A percentile compares a stretch with the other conserved stretches of the same genome.
These are phyloP conservation scores for Metschnikowia vanudenii DNA, from an alignment of 805 yeast genomes.

Conservation along the genomic window DNA sequence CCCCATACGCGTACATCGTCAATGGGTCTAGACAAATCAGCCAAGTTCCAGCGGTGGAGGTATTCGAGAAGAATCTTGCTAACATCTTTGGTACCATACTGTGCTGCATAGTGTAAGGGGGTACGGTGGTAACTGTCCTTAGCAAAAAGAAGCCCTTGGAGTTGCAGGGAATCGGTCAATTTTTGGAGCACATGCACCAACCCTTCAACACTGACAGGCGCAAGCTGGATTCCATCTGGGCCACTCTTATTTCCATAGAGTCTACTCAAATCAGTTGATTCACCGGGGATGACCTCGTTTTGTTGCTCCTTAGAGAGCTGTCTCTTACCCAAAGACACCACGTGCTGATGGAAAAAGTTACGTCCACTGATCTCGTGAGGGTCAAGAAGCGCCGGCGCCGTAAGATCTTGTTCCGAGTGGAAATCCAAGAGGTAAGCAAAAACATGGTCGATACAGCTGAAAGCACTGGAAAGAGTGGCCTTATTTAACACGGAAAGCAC, in stretches of 20 bases:
- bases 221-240: conserved; percentile 60
- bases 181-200: conserved; percentile 56
- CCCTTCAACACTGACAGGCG: conserved; percentile 48
- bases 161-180: conserved; percentile 27
- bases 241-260: conserved; percentile 29
- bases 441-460: conserved; percentile 55
- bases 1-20: conserved; percentile 65
- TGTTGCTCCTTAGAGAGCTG: conserved; percentile 34
- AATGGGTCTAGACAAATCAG: conserved; percentile 47
- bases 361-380: conserved; percentile 74
- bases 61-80: conserved; percentile 56
- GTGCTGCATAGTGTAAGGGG: conserved; percentile 87
- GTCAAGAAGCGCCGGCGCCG: conserved; percentile 24
- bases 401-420: not conserved
- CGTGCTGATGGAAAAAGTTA: conserved; percentile 81
- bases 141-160: conserved; percentile 45
- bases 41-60: conserved; percentile 58
- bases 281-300: conserved; percentile 45
- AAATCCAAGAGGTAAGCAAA: conserved; percentile 41
- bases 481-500: conserved; percentile 63
- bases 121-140: conserved; percentile 77
- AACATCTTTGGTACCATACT: conserved; percentile 72
- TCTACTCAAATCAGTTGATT: conserved; percentile 26
- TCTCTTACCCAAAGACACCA: conserved; percentile 74
- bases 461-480: conserved; percentile 56